Evolutionary conservation across 805 yeast genomes (phyloP).

Genomic region (Ogataea nitratoaversa): DNA sequence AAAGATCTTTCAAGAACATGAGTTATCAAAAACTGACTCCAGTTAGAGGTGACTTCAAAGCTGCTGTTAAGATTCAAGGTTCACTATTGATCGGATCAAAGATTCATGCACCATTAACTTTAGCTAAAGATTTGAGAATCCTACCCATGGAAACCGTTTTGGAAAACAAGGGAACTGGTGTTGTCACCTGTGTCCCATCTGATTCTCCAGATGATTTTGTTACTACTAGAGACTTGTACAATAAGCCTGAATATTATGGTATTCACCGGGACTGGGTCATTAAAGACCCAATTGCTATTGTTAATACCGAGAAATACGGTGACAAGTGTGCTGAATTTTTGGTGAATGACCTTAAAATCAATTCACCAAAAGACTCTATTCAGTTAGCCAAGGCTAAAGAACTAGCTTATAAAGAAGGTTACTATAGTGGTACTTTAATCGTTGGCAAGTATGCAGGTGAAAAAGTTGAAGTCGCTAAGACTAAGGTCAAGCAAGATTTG

Average conservation of each 20-base stretch:
- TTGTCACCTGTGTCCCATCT: conserved; percentile 98
- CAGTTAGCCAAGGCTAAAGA: conserved; percentile 92
- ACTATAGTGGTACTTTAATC: conserved; percentile 79
- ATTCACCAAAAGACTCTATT: conserved; percentile 87
- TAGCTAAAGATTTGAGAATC: conserved; percentile 65
- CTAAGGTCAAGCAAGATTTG: conserved; percentile 78
- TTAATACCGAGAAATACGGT: conserved; percentile 83
- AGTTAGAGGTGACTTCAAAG: conserved; percentile 68
- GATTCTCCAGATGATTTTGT: conserved; percentile 97
- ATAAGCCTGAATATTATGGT: conserved; percentile 87
- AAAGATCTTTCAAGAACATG: conserved; percentile 97
- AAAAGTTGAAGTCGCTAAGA: conserved; percentile 87
- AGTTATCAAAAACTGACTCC: conserved; percentile 91
- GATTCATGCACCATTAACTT: conserved; percentile 80
- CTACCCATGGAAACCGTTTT: conserved; percentile 97
- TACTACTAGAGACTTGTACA: conserved; percentile 75
- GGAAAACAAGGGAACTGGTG: conserved; percentile 97
- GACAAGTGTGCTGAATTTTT: conserved; percentile 79
- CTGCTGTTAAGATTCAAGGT: conserved; percentile 64
- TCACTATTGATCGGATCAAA: conserved; percentile 75
- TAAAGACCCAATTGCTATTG: conserved; percentile 66
- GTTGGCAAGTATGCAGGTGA: conserved; percentile 83
- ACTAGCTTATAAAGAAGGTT: conserved; percentile 93
- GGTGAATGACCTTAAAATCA: conserved; percentile 83
- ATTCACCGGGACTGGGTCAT: conserved; percentile 85